Conservation (phyloP, 495 filamentous ascomycete species). For the Halenospora varia region DNA sequence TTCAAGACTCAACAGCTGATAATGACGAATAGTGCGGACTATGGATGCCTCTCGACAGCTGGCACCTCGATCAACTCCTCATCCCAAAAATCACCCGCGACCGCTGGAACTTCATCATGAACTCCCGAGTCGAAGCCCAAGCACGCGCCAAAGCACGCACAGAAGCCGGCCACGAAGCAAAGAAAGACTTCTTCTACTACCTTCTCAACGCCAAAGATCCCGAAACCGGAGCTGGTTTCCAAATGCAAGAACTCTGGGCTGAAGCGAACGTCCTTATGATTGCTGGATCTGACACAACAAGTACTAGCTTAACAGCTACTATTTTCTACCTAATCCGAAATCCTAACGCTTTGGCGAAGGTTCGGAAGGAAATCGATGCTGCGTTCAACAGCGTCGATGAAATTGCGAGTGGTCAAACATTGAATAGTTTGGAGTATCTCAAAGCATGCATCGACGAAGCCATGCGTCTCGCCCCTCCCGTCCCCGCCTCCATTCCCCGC, state of each 20-base stretch:
- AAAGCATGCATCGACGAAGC: slow-evolving; percentile 65
- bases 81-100: slow-evolving; percentile 52
- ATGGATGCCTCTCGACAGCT: slow-evolving; percentile 51
- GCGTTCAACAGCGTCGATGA: slow-evolving; percentile 48
- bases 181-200: slow-evolving; percentile 60
- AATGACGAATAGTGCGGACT: slow-evolving; percentile 40
- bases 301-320: slow-evolving; percentile 57
- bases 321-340: slow-evolving; percentile 67
- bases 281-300: slow-evolving; percentile 60
- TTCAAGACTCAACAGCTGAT: not conserved
- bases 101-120: slow-evolving; percentile 51
- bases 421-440: slow-evolving; percentile 40
- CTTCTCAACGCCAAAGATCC: slow-evolving; percentile 55
- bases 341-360: slow-evolving; percentile 41
- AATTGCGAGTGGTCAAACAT: slow-evolving; percentile 30
- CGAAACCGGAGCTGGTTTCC: slow-evolving; percentile 61
- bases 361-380: slow-evolving; percentile 44
- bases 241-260: slow-evolving; percentile 62
- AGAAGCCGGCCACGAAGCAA: slow-evolving; percentile 48
- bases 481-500: slow-evolving; percentile 56
- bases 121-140: slow-evolving; percentile 48
- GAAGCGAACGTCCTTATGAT: slow-evolving; percentile 66
- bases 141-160: slow-evolving; percentile 51
- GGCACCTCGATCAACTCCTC: slow-evolving; percentile 52
- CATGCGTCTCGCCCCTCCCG: slow-evolving; percentile 65